Conservation (phyloP, 2,329 filamentous ascomycete species). For the Apiospora rasikravindrae region DNA sequence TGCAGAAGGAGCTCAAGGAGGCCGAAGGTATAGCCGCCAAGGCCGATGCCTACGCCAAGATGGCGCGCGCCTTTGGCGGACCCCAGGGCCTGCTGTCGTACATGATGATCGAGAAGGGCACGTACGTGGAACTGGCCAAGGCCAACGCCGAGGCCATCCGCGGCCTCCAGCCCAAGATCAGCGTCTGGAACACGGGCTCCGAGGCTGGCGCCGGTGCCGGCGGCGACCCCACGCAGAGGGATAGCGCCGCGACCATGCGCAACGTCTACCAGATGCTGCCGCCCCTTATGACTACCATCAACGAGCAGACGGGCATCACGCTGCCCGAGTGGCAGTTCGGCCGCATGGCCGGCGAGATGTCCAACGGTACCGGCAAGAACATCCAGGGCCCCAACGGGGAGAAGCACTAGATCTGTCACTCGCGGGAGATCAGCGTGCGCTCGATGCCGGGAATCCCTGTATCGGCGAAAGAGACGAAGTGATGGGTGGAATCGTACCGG, state of each 20-base stretch:
- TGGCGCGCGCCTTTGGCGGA: conserved; percentile 76
- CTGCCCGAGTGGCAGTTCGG: conserved; percentile 79
- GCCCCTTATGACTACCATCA: conserved; percentile 82
- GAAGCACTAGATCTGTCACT: conserved; percentile 17
- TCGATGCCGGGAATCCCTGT: not conserved
- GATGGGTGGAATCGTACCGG: not conserved
- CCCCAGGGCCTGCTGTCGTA: conserved; percentile 79
- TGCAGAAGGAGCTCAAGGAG: conserved; percentile 69
- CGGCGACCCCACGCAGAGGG: conserved; percentile 45
- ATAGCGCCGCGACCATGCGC: conserved; percentile 68
- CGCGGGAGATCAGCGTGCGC: not conserved
- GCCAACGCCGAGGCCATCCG: conserved; percentile 78
- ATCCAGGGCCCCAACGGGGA: conserved; percentile 45
- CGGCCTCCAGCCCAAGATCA: conserved; percentile 87
- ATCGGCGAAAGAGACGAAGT: not conserved
- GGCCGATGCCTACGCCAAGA: conserved; percentile 78
- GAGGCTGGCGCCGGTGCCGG: conserved; percentile 50
- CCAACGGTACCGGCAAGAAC: conserved; percentile 40
- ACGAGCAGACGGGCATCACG: conserved; percentile 85
- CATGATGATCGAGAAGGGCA: conserved; percentile 85
- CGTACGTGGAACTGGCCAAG: conserved; percentile 76
- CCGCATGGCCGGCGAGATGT: conserved; percentile 44
- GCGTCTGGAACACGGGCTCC: conserved; percentile 82
- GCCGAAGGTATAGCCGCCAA: conserved; percentile 79
- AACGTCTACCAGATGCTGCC: conserved; percentile 87